phyloP scores from a whole-genome alignment of 2,329 filamentous ascomycete genomes.

The Raffaelea ambrosiae region DNA sequence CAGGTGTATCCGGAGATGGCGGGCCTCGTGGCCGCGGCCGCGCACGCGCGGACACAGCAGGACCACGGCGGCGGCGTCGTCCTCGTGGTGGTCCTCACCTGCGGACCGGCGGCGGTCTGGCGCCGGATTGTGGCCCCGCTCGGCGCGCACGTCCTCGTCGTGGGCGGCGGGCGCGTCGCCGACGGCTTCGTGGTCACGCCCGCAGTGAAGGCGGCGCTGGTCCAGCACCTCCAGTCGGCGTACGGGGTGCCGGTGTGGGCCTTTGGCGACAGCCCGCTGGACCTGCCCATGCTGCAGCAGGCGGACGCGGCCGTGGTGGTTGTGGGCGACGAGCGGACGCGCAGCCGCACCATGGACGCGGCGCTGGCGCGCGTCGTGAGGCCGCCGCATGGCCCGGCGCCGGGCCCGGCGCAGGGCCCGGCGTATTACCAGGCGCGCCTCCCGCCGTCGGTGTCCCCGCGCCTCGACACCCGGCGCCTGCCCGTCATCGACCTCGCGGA shows the following conservation, averaged over 20 bases:
- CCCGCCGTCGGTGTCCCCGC: conserved; percentile 26
- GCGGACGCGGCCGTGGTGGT: conserved; percentile 49
- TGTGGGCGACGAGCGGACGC: conserved; percentile 33
- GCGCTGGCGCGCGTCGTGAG: conserved; percentile 33
- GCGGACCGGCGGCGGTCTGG: conserved; percentile 46
- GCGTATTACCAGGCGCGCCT: conserved; percentile 35
- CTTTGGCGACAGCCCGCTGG: conserved; percentile 52
- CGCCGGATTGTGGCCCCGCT: conserved; percentile 40
- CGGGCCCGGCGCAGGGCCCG: conserved; percentile 38
- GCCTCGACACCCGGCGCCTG: conserved; percentile 32
- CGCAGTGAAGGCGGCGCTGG: conserved; percentile 38
- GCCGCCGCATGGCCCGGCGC: conserved; percentile 13
- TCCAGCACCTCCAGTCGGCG: conserved; percentile 26
- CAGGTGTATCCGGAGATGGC: conserved; percentile 39
- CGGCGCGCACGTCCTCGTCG: conserved; percentile 31
- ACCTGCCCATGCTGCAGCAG: conserved; percentile 45
- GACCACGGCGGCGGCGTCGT: conserved; percentile 21
- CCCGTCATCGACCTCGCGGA: conserved; percentile 29
- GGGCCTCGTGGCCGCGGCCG: conserved; percentile 26
- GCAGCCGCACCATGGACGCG: conserved; percentile 45
- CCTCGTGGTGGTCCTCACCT: conserved; percentile 43
- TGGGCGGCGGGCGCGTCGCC: conserved; percentile 40
- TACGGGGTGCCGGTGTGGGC: conserved; percentile 37
- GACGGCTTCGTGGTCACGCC: conserved; percentile 41
- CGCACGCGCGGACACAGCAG: conserved; percentile 15